phyloP scores from a whole-genome alignment of 352 stramenopile genomes.

The Bremia lactucae region DNA sequence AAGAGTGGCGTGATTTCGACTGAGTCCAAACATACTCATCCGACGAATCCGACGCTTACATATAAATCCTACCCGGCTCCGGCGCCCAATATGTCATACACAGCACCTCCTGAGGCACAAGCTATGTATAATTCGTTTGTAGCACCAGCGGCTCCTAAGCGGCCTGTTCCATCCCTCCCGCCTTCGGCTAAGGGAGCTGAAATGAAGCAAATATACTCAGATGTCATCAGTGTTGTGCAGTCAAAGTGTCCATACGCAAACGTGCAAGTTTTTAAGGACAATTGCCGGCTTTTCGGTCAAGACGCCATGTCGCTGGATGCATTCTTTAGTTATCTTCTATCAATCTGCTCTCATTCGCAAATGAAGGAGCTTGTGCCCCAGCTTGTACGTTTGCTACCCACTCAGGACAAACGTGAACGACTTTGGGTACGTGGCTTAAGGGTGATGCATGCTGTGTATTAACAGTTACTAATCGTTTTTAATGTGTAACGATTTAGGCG shows the following conservation, averaged over 20 bases:
- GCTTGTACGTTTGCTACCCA: slow-evolving; percentile 72
- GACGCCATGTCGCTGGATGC: slow-evolving; percentile 78
- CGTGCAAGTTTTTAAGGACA: slow-evolving; percentile 80
- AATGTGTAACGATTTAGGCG: slow-evolving; percentile 18
- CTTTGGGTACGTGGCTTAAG: slow-evolving; percentile 51
- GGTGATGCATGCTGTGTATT: slow-evolving; percentile 3
- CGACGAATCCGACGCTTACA: slow-evolving; percentile 38
- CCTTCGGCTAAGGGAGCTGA: slow-evolving; percentile 41
- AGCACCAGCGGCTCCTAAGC: slow-evolving; percentile 25
- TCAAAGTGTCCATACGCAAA: slow-evolving; percentile 74
- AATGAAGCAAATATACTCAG: slow-evolving; percentile 75
- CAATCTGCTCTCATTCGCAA: slow-evolving; percentile 59
- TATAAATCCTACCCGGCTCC: slow-evolving; percentile 53
- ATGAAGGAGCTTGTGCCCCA: slow-evolving; percentile 74
- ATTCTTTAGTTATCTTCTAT: slow-evolving; percentile 74
- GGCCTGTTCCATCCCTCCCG: slow-evolving; percentile 45
- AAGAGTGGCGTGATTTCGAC: slow-evolving; percentile 20
- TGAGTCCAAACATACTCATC: slow-evolving; percentile 34
- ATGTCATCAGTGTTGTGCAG: slow-evolving; percentile 72
- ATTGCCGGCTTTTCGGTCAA: slow-evolving; percentile 80
- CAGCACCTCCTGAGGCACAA: slow-evolving; percentile 24
- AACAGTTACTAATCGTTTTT: slow-evolving; percentile 8
- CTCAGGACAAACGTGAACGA: slow-evolving; percentile 71
- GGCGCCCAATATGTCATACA: slow-evolving; percentile 26
- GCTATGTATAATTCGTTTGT: slow-evolving; percentile 36